Percentiles rank a stretch among this genome's conserved stretches.
Conservation (phyloP, 73 alveolate species). For the Paraurostyla sp. region DNA sequence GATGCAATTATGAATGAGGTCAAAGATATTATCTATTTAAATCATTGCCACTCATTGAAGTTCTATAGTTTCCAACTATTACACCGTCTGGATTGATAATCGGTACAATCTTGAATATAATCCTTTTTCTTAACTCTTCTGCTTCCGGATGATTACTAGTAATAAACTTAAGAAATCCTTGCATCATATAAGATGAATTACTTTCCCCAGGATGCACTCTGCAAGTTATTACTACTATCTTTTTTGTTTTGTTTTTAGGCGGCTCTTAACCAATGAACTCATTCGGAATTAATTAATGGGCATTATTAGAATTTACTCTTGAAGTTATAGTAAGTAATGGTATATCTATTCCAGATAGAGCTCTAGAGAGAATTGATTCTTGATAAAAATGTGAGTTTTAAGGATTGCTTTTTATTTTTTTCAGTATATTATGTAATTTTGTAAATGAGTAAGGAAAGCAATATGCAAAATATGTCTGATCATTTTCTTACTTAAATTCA, state of each 20-base stretch:
- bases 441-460: slow-evolving; percentile 65
- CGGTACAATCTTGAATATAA: slow-evolving; percentile 81
- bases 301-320: slow-evolving; percentile 13
- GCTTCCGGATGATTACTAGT: slow-evolving; percentile 80
- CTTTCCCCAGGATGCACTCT: slow-evolving; percentile 91
- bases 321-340: slow-evolving; percentile 64
- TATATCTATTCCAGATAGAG: slow-evolving; percentile 67
- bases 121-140: slow-evolving; percentile 76
- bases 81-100: slow-evolving; percentile 93
- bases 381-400: neutral
- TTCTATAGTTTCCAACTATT: slow-evolving; percentile 82
- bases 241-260: slow-evolving; percentile 41
- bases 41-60: slow-evolving; percentile 86
- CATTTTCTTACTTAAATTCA: slow-evolving; percentile 45
- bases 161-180: slow-evolving; percentile 81
- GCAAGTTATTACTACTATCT: slow-evolving; percentile 76
- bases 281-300: neutral
- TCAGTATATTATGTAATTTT: neutral
- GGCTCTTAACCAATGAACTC: slow-evolving; percentile 16
- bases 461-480: slow-evolving; percentile 60
- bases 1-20: slow-evolving; percentile 84
- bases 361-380: slow-evolving; percentile 39
- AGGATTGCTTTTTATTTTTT: neutral
- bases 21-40: slow-evolving; percentile 81
- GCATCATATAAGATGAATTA: slow-evolving; percentile 75